Evolutionary conservation across 2,329 filamentous ascomycete species (phyloP).

Genomic region (Amesomyces nigricolor): DNA sequence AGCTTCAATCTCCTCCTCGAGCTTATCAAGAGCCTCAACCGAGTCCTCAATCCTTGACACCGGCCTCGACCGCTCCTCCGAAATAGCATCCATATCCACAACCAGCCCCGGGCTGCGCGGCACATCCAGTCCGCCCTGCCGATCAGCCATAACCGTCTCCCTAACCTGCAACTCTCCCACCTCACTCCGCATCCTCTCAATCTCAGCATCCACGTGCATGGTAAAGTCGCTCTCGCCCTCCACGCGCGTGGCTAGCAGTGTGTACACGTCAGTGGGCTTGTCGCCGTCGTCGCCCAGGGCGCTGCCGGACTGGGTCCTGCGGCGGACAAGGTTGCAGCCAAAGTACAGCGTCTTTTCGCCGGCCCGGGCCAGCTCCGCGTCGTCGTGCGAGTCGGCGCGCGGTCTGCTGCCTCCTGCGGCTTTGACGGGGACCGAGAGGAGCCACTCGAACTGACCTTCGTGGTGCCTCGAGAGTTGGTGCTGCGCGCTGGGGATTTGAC

Average conservation of each 20-base stretch:
- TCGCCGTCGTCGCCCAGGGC: constrained; percentile 19
- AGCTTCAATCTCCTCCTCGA: constrained; percentile 57
- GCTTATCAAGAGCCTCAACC: constrained; percentile 54
- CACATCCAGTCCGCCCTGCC: neutral
- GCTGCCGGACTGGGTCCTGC: constrained; percentile 28
- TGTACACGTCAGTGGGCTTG: constrained; percentile 36
- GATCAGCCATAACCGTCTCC: constrained; percentile 4
- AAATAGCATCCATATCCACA: constrained; percentile 10
- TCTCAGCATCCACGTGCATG: constrained; percentile 7
- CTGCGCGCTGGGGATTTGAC: constrained; percentile 24
- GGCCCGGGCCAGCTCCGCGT: constrained; percentile 12
- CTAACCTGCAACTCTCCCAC: neutral
- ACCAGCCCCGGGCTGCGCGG: constrained; percentile 13
- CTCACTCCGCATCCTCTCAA: neutral
- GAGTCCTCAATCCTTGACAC: constrained; percentile 56
- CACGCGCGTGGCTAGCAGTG: constrained; percentile 44
- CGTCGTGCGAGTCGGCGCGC: constrained; percentile 18
- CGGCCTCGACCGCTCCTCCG: constrained; percentile 18
- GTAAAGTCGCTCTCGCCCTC: constrained; percentile 21
- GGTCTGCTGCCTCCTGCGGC: constrained; percentile 12
- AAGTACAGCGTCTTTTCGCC: constrained; percentile 36
- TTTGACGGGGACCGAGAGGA: constrained; percentile 36
- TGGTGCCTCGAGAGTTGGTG: constrained; percentile 39
- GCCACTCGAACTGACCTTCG: constrained; percentile 47
- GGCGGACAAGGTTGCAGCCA: constrained; percentile 49